These are phyloP conservation scores for Alnus rubra DNA, from an alignment of 306 rosid species.

Conservation along the genomic window DNA sequence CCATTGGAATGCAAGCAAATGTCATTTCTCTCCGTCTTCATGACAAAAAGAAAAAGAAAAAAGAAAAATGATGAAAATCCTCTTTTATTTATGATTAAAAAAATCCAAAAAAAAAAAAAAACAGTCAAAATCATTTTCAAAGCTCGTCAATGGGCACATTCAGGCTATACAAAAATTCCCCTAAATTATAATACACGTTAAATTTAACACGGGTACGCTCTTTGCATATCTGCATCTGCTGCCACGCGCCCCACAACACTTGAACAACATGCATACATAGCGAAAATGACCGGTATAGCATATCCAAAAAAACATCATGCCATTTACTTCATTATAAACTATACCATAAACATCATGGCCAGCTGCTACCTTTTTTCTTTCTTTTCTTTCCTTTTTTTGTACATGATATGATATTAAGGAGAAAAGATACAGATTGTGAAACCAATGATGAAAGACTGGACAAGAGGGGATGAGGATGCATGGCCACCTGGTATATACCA, in stretches of 20 bases:
- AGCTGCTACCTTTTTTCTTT: not conserved
- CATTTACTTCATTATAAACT: conserved; percentile 1
- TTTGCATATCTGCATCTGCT: conserved; percentile 3
- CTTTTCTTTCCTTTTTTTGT: no score
- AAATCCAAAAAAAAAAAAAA: not conserved
- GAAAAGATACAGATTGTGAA: no score
- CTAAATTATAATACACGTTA: conserved; percentile 10
- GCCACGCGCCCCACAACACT: conserved; percentile 23
- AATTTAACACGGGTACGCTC: not conserved
- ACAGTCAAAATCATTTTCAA: not conserved
- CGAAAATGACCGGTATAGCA: not conserved
- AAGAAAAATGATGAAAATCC: not conserved
- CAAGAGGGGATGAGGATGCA: no score
- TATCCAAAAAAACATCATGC: conserved; percentile 12
- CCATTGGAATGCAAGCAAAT: not conserved
- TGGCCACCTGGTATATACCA: not conserved
- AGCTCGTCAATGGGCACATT: conserved; percentile 1
- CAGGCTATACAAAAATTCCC: conserved; percentile 13
- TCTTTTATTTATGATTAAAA: conserved; percentile 17
- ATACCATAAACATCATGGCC: conserved; percentile 17
- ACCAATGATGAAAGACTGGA: no score
- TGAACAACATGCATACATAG: conserved; percentile 4
- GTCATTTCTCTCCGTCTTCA: not conserved
- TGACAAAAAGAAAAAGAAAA: not conserved
- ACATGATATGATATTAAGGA: no score